Conservation (phyloP, 306 rosid genomes). For the Styphnolobium japonicum region DNA sequence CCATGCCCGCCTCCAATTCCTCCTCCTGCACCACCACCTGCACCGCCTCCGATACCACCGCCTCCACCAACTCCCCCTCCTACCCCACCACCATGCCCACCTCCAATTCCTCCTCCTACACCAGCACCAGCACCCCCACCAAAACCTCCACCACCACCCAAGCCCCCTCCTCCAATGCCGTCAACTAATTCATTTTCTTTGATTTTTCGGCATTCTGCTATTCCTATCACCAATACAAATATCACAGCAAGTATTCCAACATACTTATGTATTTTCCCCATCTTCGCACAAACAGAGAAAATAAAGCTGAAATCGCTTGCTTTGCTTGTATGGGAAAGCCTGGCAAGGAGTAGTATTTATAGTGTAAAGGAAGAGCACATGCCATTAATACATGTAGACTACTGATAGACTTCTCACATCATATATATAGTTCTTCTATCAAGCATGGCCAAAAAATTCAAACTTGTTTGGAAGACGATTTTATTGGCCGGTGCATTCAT, state of each 20-base stretch:
- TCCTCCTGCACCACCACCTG: constrained; percentile 15
- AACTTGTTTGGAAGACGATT: constrained; percentile 32
- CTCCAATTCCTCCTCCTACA: constrained; percentile 33
- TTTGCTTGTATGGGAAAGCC: constrained; percentile 13
- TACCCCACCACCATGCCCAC: constrained; percentile 30
- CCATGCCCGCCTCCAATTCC: constrained; percentile 19
- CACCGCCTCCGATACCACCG: constrained; percentile 16
- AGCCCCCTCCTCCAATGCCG: constrained; percentile 21
- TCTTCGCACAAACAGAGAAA: constrained; percentile 10
- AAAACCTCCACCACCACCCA: constrained; percentile 7
- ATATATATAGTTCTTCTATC: background rate
- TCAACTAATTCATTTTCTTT: constrained; percentile 28
- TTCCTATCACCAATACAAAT: constrained; percentile 40
- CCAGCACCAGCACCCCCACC: constrained; percentile 35
- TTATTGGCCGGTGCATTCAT: constrained; percentile 41
- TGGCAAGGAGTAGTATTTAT: constrained; percentile 36
- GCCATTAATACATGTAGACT: constrained; percentile 46
- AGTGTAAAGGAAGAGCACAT: constrained; percentile 10
- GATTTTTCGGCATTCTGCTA: constrained; percentile 46
- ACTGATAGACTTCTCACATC: background rate
- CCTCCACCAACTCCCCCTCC: constrained; percentile 6
- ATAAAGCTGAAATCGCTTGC: background rate
- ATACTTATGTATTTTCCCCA: constrained; percentile 44
- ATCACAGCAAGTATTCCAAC: constrained; percentile 41
- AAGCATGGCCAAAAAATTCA: constrained; percentile 33